Conservation (phyloP, 2,329 filamentous ascomycete genomes). For the Talaromyces sp. region DNA sequence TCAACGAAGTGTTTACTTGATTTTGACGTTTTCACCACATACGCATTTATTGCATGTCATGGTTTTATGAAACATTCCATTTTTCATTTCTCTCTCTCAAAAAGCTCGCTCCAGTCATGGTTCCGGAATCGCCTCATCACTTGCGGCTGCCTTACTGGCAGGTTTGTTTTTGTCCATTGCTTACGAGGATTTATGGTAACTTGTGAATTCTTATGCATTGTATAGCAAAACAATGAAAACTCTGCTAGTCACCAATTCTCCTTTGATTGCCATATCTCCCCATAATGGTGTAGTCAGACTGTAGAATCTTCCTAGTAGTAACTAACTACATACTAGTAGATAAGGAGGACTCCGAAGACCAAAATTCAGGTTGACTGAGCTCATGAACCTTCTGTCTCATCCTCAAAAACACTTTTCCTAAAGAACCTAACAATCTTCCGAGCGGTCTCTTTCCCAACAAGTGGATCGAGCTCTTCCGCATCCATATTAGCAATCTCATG, state of each 20-base stretch:
- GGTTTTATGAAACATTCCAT: conserved; percentile 4
- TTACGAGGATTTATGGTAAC: neutral
- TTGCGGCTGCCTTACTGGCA: neutral
- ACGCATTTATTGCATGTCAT: conserved; percentile 6
- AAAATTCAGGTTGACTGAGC: neutral
- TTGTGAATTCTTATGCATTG: conserved; percentile 1
- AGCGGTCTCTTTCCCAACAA: conserved; percentile 74
- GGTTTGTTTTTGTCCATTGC: neutral
- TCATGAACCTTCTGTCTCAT: conserved; percentile 16
- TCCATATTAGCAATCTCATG: conserved; percentile 80
- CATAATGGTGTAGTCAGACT: neutral
- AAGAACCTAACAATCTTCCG: conserved; percentile 79
- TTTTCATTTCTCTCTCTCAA: conserved; percentile 2
- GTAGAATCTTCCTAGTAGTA: no score
- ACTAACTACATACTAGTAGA: no score
- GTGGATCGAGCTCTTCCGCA: conserved; percentile 62
- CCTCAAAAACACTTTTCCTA: conserved; percentile 56
- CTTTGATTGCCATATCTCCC: neutral
- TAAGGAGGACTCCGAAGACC: neutral
- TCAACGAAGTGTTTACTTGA: conserved; percentile 6
- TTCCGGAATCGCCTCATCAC: neutral
- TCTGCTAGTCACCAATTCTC: neutral
- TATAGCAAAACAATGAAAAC: conserved; percentile 10
- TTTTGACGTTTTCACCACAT: conserved; percentile 6
- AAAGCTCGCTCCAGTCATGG: neutral